A percentile compares a stretch with the other conserved stretches of the same genome.
These are phyloP conservation scores for Penicillium olsonii DNA, from an alignment of 2,329 filamentous ascomycete species.

Conservation along the genomic window DNA sequence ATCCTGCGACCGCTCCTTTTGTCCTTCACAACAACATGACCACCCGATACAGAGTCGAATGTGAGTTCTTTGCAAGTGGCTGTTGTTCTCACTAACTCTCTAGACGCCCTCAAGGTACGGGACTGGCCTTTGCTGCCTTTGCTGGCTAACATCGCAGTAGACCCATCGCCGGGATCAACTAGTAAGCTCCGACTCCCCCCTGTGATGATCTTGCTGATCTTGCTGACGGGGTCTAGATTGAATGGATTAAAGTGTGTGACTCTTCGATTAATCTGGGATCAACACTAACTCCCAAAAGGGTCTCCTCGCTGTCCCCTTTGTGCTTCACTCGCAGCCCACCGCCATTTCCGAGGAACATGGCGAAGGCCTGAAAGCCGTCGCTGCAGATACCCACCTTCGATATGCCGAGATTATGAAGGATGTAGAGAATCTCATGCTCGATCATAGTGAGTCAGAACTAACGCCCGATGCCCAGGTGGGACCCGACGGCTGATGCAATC, in stretches of 20 bases:
- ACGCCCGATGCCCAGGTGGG: too few relatives aligned
- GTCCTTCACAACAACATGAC: constrained; percentile 39
- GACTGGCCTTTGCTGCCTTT: constrained; percentile 5
- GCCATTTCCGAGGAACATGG: constrained; percentile 74
- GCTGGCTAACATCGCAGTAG: constrained; percentile 50
- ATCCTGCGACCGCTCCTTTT: neutral
- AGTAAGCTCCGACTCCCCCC: constrained; percentile 47
- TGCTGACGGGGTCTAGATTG: constrained; percentile 52
- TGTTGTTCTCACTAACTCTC: constrained; percentile 17
- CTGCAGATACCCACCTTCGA: constrained; percentile 76
- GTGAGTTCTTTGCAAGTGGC: constrained; percentile 50
- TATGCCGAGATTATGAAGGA: constrained; percentile 96
- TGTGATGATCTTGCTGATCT: too few relatives aligned
- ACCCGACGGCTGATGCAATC: too few relatives aligned
- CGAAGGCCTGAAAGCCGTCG: constrained; percentile 67
- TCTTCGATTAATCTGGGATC: neutral
- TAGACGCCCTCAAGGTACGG: constrained; percentile 66
- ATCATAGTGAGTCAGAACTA: constrained; percentile 76
- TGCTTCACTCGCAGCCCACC: constrained; percentile 92
- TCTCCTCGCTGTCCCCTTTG: constrained; percentile 90
- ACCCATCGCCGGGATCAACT: constrained; percentile 90
- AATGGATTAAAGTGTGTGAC: constrained; percentile 81
- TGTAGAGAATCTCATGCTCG: constrained; percentile 86
- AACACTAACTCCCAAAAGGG: constrained; percentile 47
- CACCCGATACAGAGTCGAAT: constrained; percentile 64